Base-by-base conservation (phyloP, 352 stramenopile species). In the Halophytophthora batemanensis region DNA sequence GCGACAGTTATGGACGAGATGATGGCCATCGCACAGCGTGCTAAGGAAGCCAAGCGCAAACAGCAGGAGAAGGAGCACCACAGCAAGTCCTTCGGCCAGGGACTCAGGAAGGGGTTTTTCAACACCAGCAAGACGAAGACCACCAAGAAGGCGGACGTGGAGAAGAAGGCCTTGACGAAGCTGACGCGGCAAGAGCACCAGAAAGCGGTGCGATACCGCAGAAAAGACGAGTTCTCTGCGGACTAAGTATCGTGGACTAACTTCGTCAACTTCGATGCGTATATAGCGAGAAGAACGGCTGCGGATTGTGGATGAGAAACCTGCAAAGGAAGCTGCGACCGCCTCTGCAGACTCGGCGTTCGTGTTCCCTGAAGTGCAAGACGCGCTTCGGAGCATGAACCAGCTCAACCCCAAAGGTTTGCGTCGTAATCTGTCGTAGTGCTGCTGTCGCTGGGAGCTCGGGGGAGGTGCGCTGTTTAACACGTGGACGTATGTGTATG, bases 41-140 rank as follows among this genome's bases (percentile, higher is more conserved):
- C 82, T 12, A 85, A 79, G 47, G 62, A 66, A n/a, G 53, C 61
- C 23, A 90, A 82, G 43, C 58, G 64, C 1, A 63, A 61, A 25
- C 59, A 69, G 28, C 66, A 76, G 19, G 67, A 84, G 17, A 66
- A 70, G 25, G 64, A 76, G 51, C 66, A 73, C 25, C 76, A 61
- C 38, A 59, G 51, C 39, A 80, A 60, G 34, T 53, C 53, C 35
- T 90, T 93, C 47, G 82, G 79, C 2, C 47, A 69, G 18, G 82
- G 82, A 11, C 61, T 93, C 17, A 86, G 82, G 57, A 87, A 83
- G 29, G 82, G 82, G 0, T 93, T 93, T 56, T 87, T 92, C 45
- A 69, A 63, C 39, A 40, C 59, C 15, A 29, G 28, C 45, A 64
- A 64, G 22, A 22, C 25, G 25, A 18, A 15, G 52, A 49, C 34